Conservation (phyloP, 1,284 basidiomycete species). For the Peniophora sp. region DNA sequence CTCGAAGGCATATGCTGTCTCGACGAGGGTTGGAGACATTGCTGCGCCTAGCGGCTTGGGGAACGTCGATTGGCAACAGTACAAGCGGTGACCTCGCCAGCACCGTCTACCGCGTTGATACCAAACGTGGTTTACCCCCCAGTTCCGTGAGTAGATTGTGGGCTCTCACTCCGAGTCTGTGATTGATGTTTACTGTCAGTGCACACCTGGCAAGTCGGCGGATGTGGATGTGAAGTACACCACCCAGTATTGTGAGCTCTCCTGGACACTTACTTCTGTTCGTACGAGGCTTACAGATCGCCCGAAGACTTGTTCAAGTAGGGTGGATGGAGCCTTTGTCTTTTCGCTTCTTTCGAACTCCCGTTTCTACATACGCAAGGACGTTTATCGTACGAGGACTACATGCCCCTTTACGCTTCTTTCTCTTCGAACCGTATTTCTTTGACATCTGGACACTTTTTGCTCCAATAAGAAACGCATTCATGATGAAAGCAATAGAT, state of each 20-base stretch:
- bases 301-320: too few relatives aligned
- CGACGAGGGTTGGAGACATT: slow-evolving; percentile 17
- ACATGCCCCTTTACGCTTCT: too few relatives aligned
- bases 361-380: too few relatives aligned
- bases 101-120: slow-evolving; percentile 28
- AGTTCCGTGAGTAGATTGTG: slow-evolving; percentile 20
- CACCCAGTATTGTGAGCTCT: slow-evolving; percentile 6
- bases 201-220: slow-evolving; percentile 19
- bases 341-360: too few relatives aligned
- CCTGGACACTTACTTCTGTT: too few relatives aligned
- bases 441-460: too few relatives aligned
- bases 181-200: slow-evolving; percentile 13
- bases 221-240: slow-evolving; percentile 14
- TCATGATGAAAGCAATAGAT: too few relatives aligned
- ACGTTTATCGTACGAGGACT: too few relatives aligned
- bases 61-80: slow-evolving; percentile 29
- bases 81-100: slow-evolving; percentile 26
- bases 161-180: background rate
- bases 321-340: too few relatives aligned
- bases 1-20: slow-evolving; percentile 20
- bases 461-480: too few relatives aligned
- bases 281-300: too few relatives aligned
- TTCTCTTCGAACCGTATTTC: too few relatives aligned
- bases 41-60: slow-evolving; percentile 18
- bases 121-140: slow-evolving; percentile 31